A percentile compares a stretch with the other conserved stretches of the same genome.
Evolutionary conservation across 2,329 filamentous ascomycete genomes (phyloP).

Genomic region (Rhinocladiella mackenziei): DNA sequence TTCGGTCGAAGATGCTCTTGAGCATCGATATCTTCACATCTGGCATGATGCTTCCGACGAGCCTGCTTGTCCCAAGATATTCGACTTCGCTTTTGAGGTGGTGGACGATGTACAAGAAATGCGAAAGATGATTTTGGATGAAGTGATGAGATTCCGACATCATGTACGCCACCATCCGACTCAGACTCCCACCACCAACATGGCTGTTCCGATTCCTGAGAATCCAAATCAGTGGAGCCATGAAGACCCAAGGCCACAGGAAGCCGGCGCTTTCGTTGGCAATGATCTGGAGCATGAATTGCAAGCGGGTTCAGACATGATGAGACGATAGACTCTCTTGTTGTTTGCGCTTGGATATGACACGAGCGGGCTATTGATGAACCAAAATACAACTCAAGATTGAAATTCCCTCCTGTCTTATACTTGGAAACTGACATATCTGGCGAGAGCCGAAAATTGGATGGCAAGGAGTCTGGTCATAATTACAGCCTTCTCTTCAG

Average conservation of each 20-base stretch:
- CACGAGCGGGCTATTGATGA: not conserved
- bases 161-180: slow-evolving; percentile 49
- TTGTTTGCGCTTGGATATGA: not conserved
- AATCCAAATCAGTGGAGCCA: slow-evolving; percentile 53
- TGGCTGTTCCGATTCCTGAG: slow-evolving; percentile 60
- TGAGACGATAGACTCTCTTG: slow-evolving; percentile 27
- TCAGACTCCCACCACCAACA: slow-evolving; percentile 31
- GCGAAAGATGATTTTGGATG: slow-evolving; percentile 95
- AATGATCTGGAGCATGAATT: slow-evolving; percentile 50
- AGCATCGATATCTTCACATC: slow-evolving; percentile 94
- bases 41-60: slow-evolving; percentile 98
- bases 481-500: too few species aligned
- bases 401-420: too few species aligned
- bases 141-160: slow-evolving; percentile 80
- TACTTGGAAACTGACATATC: too few species aligned
- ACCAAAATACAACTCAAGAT: not conserved
- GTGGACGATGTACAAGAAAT: slow-evolving; percentile 92
- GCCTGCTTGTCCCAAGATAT: slow-evolving; percentile 85
- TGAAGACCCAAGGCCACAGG: slow-evolving; percentile 61
- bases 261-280: slow-evolving; percentile 42
- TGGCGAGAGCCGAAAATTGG: too few species aligned
- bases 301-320: slow-evolving; percentile 56
- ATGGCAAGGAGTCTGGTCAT: too few species aligned
- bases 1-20: slow-evolving; percentile 87
- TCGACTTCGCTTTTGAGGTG: slow-evolving; percentile 98